phyloP scores from a whole-genome alignment of 2,329 filamentous ascomycete species.

The Bertia moriformis region DNA sequence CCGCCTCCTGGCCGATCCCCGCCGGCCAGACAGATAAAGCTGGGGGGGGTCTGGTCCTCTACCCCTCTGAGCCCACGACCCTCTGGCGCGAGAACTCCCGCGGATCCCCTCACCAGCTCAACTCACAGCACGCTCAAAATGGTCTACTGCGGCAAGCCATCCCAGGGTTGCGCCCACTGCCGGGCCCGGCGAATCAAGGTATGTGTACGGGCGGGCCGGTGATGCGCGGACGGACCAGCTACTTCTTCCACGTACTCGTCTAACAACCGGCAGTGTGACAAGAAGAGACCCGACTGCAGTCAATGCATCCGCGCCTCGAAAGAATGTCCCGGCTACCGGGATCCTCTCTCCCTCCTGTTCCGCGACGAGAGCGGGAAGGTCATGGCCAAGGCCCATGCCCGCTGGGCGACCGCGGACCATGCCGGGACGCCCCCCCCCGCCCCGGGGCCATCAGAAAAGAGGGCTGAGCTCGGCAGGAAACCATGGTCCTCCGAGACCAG shows the following conservation, averaged over 20 bases:
- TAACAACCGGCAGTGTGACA: conserved; percentile 42
- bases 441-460: no score
- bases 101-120: no score
- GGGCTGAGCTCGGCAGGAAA: no score
- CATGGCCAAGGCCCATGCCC: conserved; percentile 39
- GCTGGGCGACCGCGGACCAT: conserved; percentile 23
- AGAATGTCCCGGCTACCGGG: conserved; percentile 47
- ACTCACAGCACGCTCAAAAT: no score
- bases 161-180: conserved; percentile 36
- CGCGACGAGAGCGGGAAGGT: conserved; percentile 52
- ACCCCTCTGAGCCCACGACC: no score
- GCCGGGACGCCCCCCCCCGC: no score
- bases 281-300: no score
- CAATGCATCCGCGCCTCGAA: conserved; percentile 46
- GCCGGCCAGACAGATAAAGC: no score
- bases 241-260: neutral
- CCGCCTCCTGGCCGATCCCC: no score
- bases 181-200: conserved; percentile 40
- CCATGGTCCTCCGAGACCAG: no score
- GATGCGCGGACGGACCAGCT: conserved; percentile 1
- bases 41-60: no score
- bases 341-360: conserved; percentile 51
- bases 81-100: no score
- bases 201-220: conserved; percentile 8
- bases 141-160: conserved; percentile 41